phyloP scores from a whole-genome alignment of 169 alveolate genomes.

The Plasmodium billcollinsi region DNA sequence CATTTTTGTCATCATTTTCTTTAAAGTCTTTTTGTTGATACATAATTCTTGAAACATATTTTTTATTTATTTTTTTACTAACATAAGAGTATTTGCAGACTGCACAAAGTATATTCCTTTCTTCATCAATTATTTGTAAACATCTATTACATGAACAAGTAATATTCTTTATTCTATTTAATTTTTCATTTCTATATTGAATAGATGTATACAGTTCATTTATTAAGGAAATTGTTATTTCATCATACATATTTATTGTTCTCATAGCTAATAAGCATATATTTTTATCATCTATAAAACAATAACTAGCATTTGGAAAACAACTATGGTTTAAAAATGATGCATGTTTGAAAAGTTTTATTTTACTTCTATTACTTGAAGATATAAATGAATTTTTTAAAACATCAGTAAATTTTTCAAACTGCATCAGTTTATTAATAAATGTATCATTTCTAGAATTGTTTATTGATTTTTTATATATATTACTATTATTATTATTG shows the following conservation, averaged over 20 bases:
- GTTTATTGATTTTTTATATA: conserved; percentile 1
- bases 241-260: conserved; percentile 73
- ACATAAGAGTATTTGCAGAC: conserved; percentile 72
- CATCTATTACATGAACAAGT: conserved; percentile 67
- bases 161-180: conserved; percentile 32
- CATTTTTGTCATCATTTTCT: not conserved
- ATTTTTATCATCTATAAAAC: conserved; percentile 45
- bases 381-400: conserved; percentile 73
- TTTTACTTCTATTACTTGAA: conserved; percentile 41
- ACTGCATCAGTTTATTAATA: conserved; percentile 42
- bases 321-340: conserved; percentile 66
- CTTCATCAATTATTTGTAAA: conserved; percentile 76
- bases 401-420: conserved; percentile 68
- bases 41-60: not conserved
- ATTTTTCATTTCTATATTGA: conserved; percentile 42
- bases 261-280: conserved; percentile 73
- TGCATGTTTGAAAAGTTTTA: conserved; percentile 42
- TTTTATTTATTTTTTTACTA: not conserved
- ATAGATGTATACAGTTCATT: conserved; percentile 70
- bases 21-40: not conserved
- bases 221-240: conserved; percentile 46
- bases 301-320: conserved; percentile 71
- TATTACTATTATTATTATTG: conserved; percentile 5
- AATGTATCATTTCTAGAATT: conserved; percentile 6
- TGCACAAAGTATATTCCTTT: conserved; percentile 61